A percentile compares a stretch with the other conserved stretches of the same genome.
phyloP scores from a whole-genome alignment of 176 grass and related monocot genomes.

The Alopecurus myosuroides region DNA sequence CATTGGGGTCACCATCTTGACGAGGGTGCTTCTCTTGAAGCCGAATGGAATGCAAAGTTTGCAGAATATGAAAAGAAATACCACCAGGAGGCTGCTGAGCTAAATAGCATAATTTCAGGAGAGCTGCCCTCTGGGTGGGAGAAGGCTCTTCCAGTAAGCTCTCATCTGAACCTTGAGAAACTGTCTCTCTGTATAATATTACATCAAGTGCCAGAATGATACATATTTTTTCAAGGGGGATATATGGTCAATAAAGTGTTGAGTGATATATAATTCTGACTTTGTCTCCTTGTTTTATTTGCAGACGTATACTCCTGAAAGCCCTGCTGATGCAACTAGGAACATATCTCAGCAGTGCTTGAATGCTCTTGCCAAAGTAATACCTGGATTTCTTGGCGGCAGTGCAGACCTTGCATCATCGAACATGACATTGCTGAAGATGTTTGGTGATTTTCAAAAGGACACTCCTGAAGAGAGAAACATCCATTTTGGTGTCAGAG shows the following conservation, averaged over 20 bases:
- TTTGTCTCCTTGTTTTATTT: not conserved
- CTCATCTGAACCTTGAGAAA: not conserved
- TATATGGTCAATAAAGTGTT: not conserved
- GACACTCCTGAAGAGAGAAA: slow-evolving; percentile 51
- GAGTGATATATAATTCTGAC: not conserved
- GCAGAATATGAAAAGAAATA: slow-evolving; percentile 57
- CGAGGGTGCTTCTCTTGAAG: slow-evolving; percentile 44
- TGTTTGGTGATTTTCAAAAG: slow-evolving; percentile 54
- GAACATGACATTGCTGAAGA: slow-evolving; percentile 60
- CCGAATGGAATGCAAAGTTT: slow-evolving; percentile 50
- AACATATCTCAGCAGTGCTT: slow-evolving; percentile 48
- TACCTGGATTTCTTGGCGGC: slow-evolving; percentile 53
- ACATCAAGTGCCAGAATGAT: not conserved
- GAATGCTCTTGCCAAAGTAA: slow-evolving; percentile 51
- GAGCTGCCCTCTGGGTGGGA: slow-evolving; percentile 37
- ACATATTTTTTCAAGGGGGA: not conserved
- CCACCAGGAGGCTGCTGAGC: slow-evolving; percentile 21
- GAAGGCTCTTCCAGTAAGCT: slow-evolving; percentile 35
- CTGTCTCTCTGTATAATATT: not conserved
- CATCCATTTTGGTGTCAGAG: slow-evolving; percentile 56
- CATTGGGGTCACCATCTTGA: slow-evolving; percentile 43
- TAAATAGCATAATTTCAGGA: slow-evolving; percentile 44
- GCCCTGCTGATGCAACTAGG: slow-evolving; percentile 37
- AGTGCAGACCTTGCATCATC: slow-evolving; percentile 59
- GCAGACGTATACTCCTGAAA: slow-evolving; percentile 28